phyloP scores from a whole-genome alignment of 768 basidiomycete genomes.

The Kwoniella botswanensis region DNA sequence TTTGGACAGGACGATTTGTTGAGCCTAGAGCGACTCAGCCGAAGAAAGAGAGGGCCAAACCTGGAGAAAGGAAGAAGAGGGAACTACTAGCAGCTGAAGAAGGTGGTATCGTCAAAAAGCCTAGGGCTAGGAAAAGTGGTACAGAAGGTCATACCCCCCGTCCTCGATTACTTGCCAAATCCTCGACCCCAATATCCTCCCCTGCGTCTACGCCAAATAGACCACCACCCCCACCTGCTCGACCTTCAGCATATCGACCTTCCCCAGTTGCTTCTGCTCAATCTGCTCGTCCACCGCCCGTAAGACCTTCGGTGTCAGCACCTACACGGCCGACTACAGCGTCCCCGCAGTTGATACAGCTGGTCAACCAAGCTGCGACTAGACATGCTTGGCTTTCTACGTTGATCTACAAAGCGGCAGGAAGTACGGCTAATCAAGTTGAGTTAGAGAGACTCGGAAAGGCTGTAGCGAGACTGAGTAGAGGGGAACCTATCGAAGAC shows the following conservation, averaged over 20 bases:
- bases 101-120: neutral
- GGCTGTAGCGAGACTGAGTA: slow-evolving; percentile 38
- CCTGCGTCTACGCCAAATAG: neutral
- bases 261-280: neutral
- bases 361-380: slow-evolving; percentile 48
- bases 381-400: slow-evolving; percentile 47
- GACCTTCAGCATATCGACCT: slow-evolving; percentile 7
- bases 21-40: slow-evolving; percentile 29
- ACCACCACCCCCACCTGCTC: neutral
- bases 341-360: slow-evolving; percentile 36
- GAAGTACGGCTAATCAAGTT: slow-evolving; percentile 43
- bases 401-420: slow-evolving; percentile 54
- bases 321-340: slow-evolving; percentile 19
- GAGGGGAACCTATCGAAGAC: slow-evolving; percentile 37
- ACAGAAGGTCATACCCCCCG: neutral
- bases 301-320: neutral
- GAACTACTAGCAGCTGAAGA: slow-evolving; percentile 13
- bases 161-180: neutral
- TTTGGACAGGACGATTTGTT: slow-evolving; percentile 54
- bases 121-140: neutral
- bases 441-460: slow-evolving; percentile 45
- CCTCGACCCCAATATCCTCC: neutral
- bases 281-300: neutral
- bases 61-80: slow-evolving; percentile 29
- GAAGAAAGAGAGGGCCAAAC: slow-evolving; percentile 27